These are phyloP conservation scores for Neurospora terricola DNA, from an alignment of 495 filamentous ascomycete species.

Conservation along the genomic window DNA sequence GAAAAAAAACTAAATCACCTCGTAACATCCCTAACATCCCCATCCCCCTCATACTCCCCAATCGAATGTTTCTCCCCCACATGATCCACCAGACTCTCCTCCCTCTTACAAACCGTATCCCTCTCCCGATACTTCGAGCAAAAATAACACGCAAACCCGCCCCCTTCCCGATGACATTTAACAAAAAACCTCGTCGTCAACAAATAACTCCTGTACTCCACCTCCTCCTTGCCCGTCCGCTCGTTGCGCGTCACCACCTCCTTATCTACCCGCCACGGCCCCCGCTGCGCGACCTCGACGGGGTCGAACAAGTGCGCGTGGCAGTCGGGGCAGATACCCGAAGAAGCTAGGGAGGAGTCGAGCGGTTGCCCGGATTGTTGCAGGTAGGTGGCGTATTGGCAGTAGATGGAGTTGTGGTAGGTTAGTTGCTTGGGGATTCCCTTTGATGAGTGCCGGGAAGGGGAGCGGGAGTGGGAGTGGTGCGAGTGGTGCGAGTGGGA, in stretches of 20 bases:
- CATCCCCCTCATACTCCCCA: slow-evolving; percentile 18
- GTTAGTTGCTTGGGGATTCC: not conserved
- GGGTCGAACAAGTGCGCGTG: not conserved
- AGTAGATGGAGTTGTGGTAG: slow-evolving; percentile 17
- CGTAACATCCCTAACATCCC: slow-evolving; percentile 19
- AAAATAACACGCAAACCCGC: slow-evolving; percentile 23
- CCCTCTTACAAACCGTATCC: slow-evolving; percentile 19
- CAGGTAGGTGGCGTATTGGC: slow-evolving; percentile 16
- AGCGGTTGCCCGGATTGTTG: slow-evolving; percentile 9
- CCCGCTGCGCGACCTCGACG: not conserved
- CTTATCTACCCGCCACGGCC: slow-evolving; percentile 22
- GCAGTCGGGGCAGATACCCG: slow-evolving; percentile 14
- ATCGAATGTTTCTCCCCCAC: slow-evolving; percentile 18
- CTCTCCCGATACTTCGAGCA: slow-evolving; percentile 16
- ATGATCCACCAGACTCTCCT: slow-evolving; percentile 21
- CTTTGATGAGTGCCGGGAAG: not conserved
- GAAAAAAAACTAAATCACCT: not conserved
- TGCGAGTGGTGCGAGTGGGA: not conserved
- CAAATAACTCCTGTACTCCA: slow-evolving; percentile 17
- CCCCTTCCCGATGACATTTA: slow-evolving; percentile 25
- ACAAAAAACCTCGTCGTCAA: slow-evolving; percentile 22
- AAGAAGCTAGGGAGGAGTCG: not conserved
- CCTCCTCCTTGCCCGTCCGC: slow-evolving; percentile 2
- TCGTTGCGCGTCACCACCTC: slow-evolving; percentile 9
- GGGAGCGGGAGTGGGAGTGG: not conserved